Percentiles rank a stretch among this genome's conserved stretches.
These are phyloP conservation scores for Mitragyna speciosa DNA, from an alignment of 257 asterid genomes.

Conservation along the genomic window DNA sequence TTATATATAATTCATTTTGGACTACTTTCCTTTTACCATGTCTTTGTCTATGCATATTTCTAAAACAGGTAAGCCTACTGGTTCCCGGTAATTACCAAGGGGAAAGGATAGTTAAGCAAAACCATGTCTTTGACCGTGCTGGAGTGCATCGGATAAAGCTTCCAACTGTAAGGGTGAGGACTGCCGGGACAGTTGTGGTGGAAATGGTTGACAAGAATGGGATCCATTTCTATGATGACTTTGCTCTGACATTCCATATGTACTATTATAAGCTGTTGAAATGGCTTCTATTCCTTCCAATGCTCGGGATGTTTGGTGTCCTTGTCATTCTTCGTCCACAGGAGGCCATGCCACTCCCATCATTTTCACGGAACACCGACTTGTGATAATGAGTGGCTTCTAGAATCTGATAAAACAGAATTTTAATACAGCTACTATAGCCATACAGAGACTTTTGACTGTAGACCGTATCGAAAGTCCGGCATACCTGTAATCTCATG, in stretches of 20 bases:
- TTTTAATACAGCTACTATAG: not conserved
- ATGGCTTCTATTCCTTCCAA: conserved; percentile 94
- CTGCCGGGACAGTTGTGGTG: conserved; percentile 85
- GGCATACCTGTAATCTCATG: conserved; percentile 4
- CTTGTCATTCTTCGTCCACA: conserved; percentile 92
- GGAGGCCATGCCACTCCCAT: conserved; percentile 92
- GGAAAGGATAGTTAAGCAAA: conserved; percentile 79
- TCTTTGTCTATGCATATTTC: no score
- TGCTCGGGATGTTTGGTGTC: conserved; percentile 93
- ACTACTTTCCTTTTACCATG: no score
- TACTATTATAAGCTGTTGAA: conserved; percentile 84
- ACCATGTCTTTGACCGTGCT: conserved; percentile 51
- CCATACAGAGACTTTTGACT: not conserved
- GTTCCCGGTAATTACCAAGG: conserved; percentile 99
- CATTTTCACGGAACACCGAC: conserved; percentile 91
- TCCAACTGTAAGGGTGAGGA: conserved; percentile 85
- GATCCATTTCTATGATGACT: conserved; percentile 79
- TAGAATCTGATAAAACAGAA: conserved; percentile 13
- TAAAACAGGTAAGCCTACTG: conserved; percentile 82
- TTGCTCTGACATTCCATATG: conserved; percentile 90
- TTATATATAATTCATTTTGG: not conserved
- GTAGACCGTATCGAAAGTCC: not conserved
- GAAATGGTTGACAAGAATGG: conserved; percentile 98
- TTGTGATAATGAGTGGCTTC: conserved; percentile 39
- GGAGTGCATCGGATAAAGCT: conserved; percentile 76